Evolutionary conservation across 2,329 filamentous ascomycete species (phyloP).

Genomic region (Penicillium nordicum): DNA sequence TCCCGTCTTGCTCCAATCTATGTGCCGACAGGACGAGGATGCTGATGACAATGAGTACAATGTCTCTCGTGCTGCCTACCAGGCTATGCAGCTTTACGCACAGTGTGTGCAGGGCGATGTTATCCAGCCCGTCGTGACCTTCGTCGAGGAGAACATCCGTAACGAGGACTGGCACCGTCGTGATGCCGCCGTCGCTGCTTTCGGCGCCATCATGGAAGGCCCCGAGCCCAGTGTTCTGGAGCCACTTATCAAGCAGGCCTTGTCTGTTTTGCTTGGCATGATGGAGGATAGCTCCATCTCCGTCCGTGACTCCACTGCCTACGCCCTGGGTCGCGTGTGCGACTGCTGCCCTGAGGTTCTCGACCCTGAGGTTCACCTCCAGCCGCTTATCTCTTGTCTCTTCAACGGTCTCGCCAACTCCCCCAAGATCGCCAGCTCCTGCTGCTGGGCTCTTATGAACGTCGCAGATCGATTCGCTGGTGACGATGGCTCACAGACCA

Average conservation of each 20-base stretch:
- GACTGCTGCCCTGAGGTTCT: slow-evolving; percentile 90
- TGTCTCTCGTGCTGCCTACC: slow-evolving; percentile 88
- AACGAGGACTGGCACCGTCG: slow-evolving; percentile 91
- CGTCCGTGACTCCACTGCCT: slow-evolving; percentile 93
- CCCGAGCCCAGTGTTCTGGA: slow-evolving; percentile 89
- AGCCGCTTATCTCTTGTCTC: slow-evolving; percentile 78
- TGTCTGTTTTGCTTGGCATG: slow-evolving; percentile 89
- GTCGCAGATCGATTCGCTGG: slow-evolving; percentile 92
- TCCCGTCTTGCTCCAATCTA: slow-evolving; percentile 79
- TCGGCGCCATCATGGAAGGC: slow-evolving; percentile 98
- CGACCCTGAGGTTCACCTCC: slow-evolving; percentile 77
- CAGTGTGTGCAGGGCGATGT: slow-evolving; percentile 84
- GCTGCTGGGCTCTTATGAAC: slow-evolving; percentile 99
- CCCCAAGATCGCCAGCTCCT: slow-evolving; percentile 95
- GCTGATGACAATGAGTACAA: slow-evolving; percentile 97
- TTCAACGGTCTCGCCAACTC: slow-evolving; percentile 88
- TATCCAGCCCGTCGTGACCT: slow-evolving; percentile 79
- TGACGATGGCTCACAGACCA: slow-evolving; percentile 72
- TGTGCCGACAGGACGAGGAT: slow-evolving; percentile 97
- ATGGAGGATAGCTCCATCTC: slow-evolving; percentile 83
- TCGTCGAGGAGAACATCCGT: slow-evolving; percentile 88
- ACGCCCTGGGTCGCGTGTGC: slow-evolving; percentile 91
- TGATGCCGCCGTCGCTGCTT: slow-evolving; percentile 93
- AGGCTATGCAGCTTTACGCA: slow-evolving; percentile 91
- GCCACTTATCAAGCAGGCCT: slow-evolving; percentile 90